Conservation (phyloP, 768 basidiomycete species). For the Piloderma croceum region DNA sequence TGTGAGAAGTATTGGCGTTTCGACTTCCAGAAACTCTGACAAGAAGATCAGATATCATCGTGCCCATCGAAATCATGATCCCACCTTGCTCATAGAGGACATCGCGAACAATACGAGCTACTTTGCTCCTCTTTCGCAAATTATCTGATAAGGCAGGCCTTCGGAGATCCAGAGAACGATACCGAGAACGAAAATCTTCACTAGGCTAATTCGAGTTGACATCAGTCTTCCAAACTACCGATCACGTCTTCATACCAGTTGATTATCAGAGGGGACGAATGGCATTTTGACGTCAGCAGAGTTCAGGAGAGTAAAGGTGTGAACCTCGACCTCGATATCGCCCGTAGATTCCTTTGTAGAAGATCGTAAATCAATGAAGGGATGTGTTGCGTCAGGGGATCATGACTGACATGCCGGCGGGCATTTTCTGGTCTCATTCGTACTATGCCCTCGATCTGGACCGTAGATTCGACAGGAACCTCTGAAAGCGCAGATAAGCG, state of each 20-base stretch:
- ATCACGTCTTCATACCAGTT: conserved; percentile 49
- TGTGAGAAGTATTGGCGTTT: conserved; percentile 85
- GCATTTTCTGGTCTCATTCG: conserved; percentile 55
- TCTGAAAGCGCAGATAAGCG: conserved; percentile 44
- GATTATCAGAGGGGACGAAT: conserved; percentile 77
- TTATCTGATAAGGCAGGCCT: conserved; percentile 69
- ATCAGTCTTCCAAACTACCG: neutral
- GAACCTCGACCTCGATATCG: conserved; percentile 75
- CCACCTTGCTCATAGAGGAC: conserved; percentile 69
- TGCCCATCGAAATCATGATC: conserved; percentile 15
- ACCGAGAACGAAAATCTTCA: conserved; percentile 79
- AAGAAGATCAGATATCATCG: conserved; percentile 7
- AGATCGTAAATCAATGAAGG: conserved; percentile 6
- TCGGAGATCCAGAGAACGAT: conserved; percentile 87
- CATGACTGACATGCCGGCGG: conserved; percentile 49
- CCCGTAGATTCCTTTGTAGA: conserved; percentile 53
- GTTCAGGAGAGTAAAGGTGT: conserved; percentile 70
- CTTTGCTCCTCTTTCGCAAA: conserved; percentile 73
- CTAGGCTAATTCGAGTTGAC: conserved; percentile 43
- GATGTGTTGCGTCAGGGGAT: conserved; percentile 1
- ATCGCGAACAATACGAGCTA: conserved; percentile 73
- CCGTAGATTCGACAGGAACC: conserved; percentile 72
- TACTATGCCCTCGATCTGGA: conserved; percentile 74
- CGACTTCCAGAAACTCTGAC: conserved; percentile 86
- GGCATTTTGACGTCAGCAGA: conserved; percentile 66